Evolutionary conservation across 2,329 filamentous ascomycete genomes (phyloP), one percentile per base, ranked within the genome.

Genomic region (Pseudopithomyces maydicus): DNA sequence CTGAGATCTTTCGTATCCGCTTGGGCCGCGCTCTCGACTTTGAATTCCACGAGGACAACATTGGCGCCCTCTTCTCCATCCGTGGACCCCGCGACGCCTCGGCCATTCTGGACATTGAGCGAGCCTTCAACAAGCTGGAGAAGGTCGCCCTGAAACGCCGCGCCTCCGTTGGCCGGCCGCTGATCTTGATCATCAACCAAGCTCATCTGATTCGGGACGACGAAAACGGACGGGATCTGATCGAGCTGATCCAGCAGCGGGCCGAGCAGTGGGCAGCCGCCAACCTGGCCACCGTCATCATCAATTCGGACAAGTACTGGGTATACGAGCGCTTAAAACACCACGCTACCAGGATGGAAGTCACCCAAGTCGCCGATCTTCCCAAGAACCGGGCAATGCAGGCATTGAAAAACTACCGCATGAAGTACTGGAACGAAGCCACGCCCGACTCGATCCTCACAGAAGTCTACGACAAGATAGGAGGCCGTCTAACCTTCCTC

Each of bases 251-350:
- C 29, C 95, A 99, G 71, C 95, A 99, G 74, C 87, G 93, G 32
- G 94, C 95, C 1, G 95, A 99, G 77, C 90, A 95, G 75, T 99
- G 95, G 95, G 94, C 95, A 1, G 95, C 94, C 1, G 87, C 90
- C 19, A 94, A 92, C 63, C 84, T 99, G 8, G 91, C 96, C 29
- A 98, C 95, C 1, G 85, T 92, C 82, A 88, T 99, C 33, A 92
- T 99, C 79, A 98, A 97, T 77, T 93, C 88, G 52, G 95, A 99
- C 76, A 95, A 98, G 73, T 99, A 97, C 78, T 99, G 95, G 95
- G 90, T 99, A 0, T 98, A 97, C 69, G 95, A 99, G 75, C 86
- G 93, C 14, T 80, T 99, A 51, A 97, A 97, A 81, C 89, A 91
- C 73, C 89, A 97, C 57, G 91, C 92, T 2, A 97, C 93, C 1